Evolutionary conservation across 139 green algal genomes (phyloP).

Genomic region (Coelastrella sp.): DNA sequence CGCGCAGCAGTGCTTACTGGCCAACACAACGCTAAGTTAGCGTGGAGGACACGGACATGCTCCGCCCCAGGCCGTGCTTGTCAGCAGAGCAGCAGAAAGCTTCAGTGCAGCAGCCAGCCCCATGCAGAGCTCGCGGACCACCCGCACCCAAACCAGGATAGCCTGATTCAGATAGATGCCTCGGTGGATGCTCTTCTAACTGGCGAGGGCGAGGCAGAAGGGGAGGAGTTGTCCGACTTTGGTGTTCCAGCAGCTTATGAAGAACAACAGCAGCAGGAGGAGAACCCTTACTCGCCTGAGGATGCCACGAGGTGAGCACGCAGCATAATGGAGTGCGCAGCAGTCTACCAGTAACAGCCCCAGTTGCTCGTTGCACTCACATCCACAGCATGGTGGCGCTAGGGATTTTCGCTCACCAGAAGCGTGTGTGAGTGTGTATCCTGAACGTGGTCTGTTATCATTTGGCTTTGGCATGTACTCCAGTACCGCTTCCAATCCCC

Average conservation of each 20-base stretch:
- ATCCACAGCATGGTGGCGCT: no score
- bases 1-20: not conserved
- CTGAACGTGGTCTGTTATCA: no score
- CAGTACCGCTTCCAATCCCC: no score
- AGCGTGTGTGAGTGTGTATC: no score
- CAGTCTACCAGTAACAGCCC: no score
- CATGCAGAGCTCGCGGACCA: conserved; percentile 9
- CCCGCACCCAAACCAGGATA: not conserved
- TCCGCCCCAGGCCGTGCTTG: no score
- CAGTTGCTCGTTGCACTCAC: no score
- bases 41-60: no score
- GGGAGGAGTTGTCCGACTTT: not conserved
- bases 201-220: not conserved
- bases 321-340: not conserved
- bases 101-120: conserved; percentile 30
- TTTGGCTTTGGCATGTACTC: no score
- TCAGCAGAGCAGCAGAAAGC: not conserved
- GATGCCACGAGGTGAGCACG: conserved; percentile 52
- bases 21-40: not conserved
- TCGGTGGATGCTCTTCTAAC: conserved; percentile 23
- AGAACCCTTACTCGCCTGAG: conserved; percentile 52
- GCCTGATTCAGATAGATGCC: not conserved
- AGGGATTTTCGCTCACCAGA: no score
- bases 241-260: not conserved
- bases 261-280: conserved; percentile 33